Conservation (phyloP, 305 asterid species). For the Solanum chacoense region DNA sequence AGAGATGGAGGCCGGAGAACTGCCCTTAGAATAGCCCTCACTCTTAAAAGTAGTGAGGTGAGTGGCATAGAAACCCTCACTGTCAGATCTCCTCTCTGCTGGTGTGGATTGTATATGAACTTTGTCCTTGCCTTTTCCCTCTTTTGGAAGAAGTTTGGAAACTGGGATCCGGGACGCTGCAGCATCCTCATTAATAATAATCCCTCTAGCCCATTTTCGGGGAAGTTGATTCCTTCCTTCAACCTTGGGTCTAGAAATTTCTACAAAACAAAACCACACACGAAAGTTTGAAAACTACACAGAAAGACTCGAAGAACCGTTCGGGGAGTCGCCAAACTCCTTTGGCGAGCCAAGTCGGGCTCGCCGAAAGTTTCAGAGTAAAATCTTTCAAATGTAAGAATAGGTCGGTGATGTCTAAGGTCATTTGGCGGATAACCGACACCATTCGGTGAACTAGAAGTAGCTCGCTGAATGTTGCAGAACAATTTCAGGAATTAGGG, state of each 20-base stretch:
- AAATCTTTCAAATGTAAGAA: neutral
- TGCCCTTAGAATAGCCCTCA: neutral
- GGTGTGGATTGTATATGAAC: neutral
- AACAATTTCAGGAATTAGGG: too few relatives aligned
- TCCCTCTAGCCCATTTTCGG: neutral
- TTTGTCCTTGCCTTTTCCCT: neutral
- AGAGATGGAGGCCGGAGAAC: neutral
- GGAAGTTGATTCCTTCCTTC: neutral
- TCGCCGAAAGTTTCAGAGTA: too few relatives aligned
- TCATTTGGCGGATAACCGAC: neutral
- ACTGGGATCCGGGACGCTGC: neutral
- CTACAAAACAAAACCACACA: neutral
- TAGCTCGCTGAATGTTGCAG: neutral
- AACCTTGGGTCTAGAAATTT: neutral
- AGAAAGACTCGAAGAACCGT: neutral
- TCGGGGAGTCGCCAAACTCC: neutral
- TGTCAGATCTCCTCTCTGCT: neutral
- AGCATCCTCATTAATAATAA: neutral
- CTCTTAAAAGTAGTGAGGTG: neutral
- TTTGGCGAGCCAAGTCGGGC: neutral
- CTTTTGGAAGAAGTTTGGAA: neutral
- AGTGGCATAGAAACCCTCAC: neutral
- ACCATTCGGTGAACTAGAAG: neutral
- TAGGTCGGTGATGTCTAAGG: neutral
- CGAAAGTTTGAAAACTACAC: too few relatives aligned